Percentiles rank a stretch among this genome's conserved stretches.
phyloP scores from a whole-genome alignment of 169 alveolate genomes.

The Eimeria mitis region DNA sequence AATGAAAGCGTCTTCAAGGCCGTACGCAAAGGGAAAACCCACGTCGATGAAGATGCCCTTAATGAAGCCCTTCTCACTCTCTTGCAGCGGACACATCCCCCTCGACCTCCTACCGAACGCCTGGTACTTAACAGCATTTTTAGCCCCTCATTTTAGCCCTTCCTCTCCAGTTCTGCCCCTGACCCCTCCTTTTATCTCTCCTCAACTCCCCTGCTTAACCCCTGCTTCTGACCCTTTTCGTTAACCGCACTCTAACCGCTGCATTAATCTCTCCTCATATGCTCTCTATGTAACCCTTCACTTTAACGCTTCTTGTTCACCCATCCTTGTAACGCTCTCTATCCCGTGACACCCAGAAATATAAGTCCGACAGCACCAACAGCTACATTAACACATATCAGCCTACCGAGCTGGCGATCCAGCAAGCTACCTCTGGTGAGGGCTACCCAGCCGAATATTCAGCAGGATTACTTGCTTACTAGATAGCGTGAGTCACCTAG shows the following conservation, averaged over 20 bases:
- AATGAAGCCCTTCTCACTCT: slow-evolving; percentile 25
- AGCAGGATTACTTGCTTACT: neutral
- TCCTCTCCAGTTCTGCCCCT: neutral
- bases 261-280: too few species aligned
- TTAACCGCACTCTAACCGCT: too few species aligned
- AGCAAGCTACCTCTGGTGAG: neutral
- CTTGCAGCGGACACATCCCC: slow-evolving; percentile 14
- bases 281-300: too few species aligned
- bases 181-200: neutral
- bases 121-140: neutral
- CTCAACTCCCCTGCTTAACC: neutral
- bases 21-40: slow-evolving; percentile 76
- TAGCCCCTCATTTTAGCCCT: neutral
- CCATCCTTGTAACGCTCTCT: too few species aligned
- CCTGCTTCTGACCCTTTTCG: neutral
- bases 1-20: slow-evolving; percentile 92
- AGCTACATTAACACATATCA: neutral
- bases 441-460: neutral
- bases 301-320: too few species aligned
- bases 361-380: too few species aligned
- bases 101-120: neutral
- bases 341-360: too few species aligned
- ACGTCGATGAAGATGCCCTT: slow-evolving; percentile 28
- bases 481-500: neutral
- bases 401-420: neutral